These are phyloP conservation scores for Saturnispora ahearnii DNA, from an alignment of 805 yeast genomes.

Conservation along the genomic window DNA sequence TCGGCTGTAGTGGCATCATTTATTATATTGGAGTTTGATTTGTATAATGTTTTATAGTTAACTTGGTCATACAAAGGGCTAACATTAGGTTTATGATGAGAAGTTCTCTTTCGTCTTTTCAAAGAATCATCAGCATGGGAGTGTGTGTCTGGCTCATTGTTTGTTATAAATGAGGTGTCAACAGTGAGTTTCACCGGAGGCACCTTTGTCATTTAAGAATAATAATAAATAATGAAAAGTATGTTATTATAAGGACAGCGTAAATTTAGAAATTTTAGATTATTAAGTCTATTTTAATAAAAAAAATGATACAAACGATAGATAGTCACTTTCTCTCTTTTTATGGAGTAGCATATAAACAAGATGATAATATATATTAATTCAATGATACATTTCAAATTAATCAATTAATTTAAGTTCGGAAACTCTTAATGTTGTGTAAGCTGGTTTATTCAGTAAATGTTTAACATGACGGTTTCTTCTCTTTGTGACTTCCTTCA, in stretches of 20 bases:
- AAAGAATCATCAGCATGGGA: neutral
- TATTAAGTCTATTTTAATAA: neutral
- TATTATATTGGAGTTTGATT: neutral
- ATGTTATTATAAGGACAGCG: neutral
- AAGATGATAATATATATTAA: neutral
- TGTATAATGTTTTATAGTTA: conserved; percentile 7
- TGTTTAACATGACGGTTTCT: conserved; percentile 70
- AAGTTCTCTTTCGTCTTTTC: neutral
- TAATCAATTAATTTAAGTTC: conserved; percentile 29
- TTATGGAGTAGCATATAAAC: neutral
- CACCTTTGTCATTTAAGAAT: conserved; percentile 1
- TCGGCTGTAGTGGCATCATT: neutral
- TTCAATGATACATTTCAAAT: neutral
- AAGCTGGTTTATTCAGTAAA: conserved; percentile 55
- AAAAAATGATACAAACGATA: neutral
- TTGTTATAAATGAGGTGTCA: conserved; percentile 2
- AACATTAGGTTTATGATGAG: neutral
- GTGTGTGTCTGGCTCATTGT: too few species aligned
- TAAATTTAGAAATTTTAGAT: neutral
- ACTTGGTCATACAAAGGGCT: conserved; percentile 15
- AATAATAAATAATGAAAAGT: neutral
- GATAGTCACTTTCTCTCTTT: neutral
- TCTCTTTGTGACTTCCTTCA: conserved; percentile 67
- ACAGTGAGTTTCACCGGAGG: conserved; percentile 5
- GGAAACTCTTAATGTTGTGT: conserved; percentile 69